phyloP scores from a whole-genome alignment of 2,329 filamentous ascomycete genomes.

The Diaporthe citrichinensis region DNA sequence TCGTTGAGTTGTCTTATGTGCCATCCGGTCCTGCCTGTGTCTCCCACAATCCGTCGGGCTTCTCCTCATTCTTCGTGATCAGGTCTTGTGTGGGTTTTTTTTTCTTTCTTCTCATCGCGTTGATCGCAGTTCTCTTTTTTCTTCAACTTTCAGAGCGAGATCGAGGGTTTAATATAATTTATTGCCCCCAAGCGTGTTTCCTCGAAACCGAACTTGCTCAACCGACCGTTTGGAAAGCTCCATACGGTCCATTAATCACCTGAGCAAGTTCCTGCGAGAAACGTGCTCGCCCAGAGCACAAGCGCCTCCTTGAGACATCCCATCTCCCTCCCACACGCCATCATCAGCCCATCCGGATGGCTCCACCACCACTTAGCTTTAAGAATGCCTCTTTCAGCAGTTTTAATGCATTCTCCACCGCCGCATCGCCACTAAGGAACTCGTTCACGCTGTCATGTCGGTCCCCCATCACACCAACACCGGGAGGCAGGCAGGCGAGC shows the following conservation, averaged over 20 bases:
- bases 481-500: constrained; percentile 38
- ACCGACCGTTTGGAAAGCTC: constrained; percentile 14
- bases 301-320: constrained; percentile 28
- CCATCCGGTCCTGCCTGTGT: neutral
- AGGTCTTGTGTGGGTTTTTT: neutral
- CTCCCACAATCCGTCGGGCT: neutral
- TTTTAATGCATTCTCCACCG: constrained; percentile 47
- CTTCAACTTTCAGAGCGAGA: neutral
- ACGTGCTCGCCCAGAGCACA: constrained; percentile 30
- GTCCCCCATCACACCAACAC: constrained; percentile 49
- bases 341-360: constrained; percentile 39
- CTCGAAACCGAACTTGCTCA: constrained; percentile 19
- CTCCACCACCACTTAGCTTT: constrained; percentile 44
- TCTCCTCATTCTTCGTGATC: neutral
- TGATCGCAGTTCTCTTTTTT: neutral
- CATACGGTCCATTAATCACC: constrained; percentile 8
- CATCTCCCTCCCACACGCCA: constrained; percentile 22
- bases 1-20: constrained; percentile 27
- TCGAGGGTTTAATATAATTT: neutral
- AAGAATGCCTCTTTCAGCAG: constrained; percentile 39
- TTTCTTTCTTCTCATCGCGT: neutral
- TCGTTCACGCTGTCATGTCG: constrained; percentile 51
- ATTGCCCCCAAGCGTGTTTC: neutral
- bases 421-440: constrained; percentile 48
- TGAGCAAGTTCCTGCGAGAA: constrained; percentile 37